Evolutionary conservation across 108 stramenopile species (phyloP), one percentile per base, ranked within the genome.

Genomic region (Schizochytrium sp.): DNA sequence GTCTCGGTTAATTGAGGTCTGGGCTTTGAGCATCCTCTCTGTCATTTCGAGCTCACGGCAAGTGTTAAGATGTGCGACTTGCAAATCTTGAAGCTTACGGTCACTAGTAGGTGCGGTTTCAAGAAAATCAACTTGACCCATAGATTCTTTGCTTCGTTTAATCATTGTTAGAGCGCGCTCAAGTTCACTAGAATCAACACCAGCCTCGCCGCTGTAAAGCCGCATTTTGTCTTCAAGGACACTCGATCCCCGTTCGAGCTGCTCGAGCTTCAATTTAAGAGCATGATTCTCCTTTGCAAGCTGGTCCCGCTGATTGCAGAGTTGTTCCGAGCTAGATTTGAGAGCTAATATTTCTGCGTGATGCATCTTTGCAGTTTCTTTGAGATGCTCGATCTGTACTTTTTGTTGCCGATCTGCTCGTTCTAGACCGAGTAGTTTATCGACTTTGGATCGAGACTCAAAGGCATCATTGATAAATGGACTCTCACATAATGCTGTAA

Each of bases 11-110:
- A 95, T 94, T 61, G 87, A 58, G 42, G 91, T 91, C 91, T 95
- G 94, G 5, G 92, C 92, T 89, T 93, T 93, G 89, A 95, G 93
- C 94, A 95, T 95, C 46, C 93, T 72, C 92, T 95, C 94, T 13
- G 93, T 72, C 28, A 94, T 55, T 87, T 95, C 94, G 13, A 92
- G 88, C 83, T 94, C 94, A 45, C 92, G 89, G 46, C 72, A 88
- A 58, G 93, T 72, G 46, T 90, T 61, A 38, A 95, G 91, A 53
- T 94, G 93, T 17, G 72, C 47, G 59, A 91, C 88, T 61, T 94
- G 94, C 19, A 94, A 72, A 47, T 90, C 90, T 89, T 94, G 92
- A 12, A 93, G 76, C 76, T 83, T 83, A n/a, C 53, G 76, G 47
- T 83, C 53, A 53, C 47, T 83, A 5, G 76, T 53, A 0, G 76